Evolutionary conservation across 2,329 filamentous ascomycete species (phyloP).

Genomic region (Neodidymelliopsis sp.): DNA sequence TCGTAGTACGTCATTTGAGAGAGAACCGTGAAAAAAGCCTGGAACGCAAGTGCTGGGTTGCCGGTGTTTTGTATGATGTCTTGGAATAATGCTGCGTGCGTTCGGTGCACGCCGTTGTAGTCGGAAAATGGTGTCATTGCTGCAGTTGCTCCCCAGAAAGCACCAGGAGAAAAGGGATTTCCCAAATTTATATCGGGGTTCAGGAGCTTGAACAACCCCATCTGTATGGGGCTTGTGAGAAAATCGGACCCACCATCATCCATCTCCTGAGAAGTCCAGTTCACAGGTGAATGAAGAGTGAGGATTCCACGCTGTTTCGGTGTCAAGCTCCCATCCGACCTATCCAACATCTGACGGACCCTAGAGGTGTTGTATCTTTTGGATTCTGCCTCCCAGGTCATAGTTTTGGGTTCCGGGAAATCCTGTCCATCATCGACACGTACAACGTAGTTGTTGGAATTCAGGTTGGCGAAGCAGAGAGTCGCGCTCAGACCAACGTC

Average conservation of each 20-base stretch:
- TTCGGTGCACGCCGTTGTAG: slow-evolving; percentile 8
- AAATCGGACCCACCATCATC: background rate
- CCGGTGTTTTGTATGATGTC: slow-evolving; percentile 8
- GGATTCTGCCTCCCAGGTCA: background rate
- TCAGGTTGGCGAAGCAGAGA: slow-evolving; percentile 4
- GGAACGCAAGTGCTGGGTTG: slow-evolving; percentile 21
- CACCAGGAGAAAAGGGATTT: background rate
- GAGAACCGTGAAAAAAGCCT: slow-evolving; percentile 15
- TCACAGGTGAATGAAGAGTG: background rate
- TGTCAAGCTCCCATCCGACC: background rate
- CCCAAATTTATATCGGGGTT: background rate
- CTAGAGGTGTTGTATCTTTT: background rate
- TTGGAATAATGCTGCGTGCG: slow-evolving; percentile 17
- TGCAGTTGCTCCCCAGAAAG: background rate
- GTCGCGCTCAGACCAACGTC: slow-evolving; percentile 3
- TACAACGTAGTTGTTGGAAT: background rate
- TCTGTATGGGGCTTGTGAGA: background rate
- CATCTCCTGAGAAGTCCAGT: background rate
- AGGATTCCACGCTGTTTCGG: slow-evolving; percentile 3
- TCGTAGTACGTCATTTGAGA: slow-evolving; percentile 22
- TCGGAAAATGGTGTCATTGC: background rate
- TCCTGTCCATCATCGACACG: background rate
- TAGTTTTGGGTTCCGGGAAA: slow-evolving; percentile 1
- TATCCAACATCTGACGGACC: background rate
- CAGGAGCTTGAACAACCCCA: background rate